phyloP scores from a whole-genome alignment of 768 basidiomycete genomes.

The Phaeotremella fagi region DNA sequence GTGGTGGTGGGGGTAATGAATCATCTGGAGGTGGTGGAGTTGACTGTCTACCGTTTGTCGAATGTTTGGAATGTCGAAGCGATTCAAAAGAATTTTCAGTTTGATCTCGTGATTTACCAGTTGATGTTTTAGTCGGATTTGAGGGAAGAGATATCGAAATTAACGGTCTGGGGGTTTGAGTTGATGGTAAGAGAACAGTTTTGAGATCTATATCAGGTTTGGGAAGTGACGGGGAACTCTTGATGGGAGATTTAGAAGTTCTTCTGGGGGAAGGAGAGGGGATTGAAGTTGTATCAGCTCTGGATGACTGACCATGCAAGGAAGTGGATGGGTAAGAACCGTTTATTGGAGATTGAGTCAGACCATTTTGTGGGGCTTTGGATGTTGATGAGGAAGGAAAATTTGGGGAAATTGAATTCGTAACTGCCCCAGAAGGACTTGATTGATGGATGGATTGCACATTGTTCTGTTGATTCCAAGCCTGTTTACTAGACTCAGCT shows the following conservation, averaged over 20 bases:
- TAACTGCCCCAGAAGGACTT: background rate
- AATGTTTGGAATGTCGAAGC: constrained; percentile 1
- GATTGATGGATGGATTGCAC: background rate
- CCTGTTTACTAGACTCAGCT: constrained; percentile 12
- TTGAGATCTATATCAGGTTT: background rate
- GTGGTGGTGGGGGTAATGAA: constrained; percentile 1
- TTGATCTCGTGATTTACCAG: no score
- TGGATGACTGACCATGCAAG: no score
- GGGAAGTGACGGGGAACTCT: background rate
- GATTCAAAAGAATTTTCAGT: no score
- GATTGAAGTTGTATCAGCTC: no score
- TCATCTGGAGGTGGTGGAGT: constrained; percentile 9
- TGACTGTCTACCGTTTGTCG: constrained; percentile 4
- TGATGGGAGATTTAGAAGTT: background rate
- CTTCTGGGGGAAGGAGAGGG: background rate
- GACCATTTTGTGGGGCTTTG: no score
- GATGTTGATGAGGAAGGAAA: no score
- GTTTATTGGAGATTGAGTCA: no score
- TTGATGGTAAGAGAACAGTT: background rate
- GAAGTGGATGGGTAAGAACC: no score
- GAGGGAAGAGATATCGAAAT: constrained; percentile 11
- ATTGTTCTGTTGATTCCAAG: background rate
- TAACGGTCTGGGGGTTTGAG: background rate
- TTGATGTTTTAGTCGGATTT: no score
- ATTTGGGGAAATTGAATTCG: background rate